Conservation (phyloP, 2,329 filamentous ascomycete genomes). For the Byssochlamys sp. region DNA sequence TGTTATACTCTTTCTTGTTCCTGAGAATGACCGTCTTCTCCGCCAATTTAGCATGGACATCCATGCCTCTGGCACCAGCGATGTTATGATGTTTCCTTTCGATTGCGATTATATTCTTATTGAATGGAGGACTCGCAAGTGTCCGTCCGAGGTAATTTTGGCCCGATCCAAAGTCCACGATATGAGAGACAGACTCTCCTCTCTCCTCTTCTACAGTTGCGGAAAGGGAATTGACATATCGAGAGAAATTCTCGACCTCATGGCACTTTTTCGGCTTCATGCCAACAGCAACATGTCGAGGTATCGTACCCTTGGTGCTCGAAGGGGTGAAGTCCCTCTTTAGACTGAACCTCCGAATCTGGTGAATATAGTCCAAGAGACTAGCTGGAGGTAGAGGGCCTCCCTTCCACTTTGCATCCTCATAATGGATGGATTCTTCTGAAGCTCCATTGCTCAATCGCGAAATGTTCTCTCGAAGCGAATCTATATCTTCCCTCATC, state of each 20-base stretch:
- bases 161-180: conserved; percentile 91
- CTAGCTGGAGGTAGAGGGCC: conserved; percentile 41
- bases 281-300: conserved; percentile 64
- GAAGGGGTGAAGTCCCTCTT: conserved; percentile 48
- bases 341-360: conserved; percentile 61
- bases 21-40: conserved; percentile 63
- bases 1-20: conserved; percentile 60
- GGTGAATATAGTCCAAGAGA: conserved; percentile 61
- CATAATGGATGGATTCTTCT: not conserved
- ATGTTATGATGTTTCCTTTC: conserved; percentile 84
- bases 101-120: conserved; percentile 77
- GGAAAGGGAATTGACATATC: conserved; percentile 64
- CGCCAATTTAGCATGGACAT: conserved; percentile 69
- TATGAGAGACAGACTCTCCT: conserved; percentile 57
- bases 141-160: conserved; percentile 91
- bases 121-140: conserved; percentile 75
- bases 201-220: conserved; percentile 43
- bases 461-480: conserved; percentile 14
- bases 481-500: conserved; percentile 62
- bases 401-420: conserved; percentile 32
- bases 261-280: conserved; percentile 97
- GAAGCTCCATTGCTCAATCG: not conserved
- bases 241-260: conserved; percentile 84
- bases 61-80: conserved; percentile 69
- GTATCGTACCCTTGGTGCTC: conserved; percentile 31